phyloP scores from a whole-genome alignment of 352 stramenopile species.

The Phytophthora gonapodyides region DNA sequence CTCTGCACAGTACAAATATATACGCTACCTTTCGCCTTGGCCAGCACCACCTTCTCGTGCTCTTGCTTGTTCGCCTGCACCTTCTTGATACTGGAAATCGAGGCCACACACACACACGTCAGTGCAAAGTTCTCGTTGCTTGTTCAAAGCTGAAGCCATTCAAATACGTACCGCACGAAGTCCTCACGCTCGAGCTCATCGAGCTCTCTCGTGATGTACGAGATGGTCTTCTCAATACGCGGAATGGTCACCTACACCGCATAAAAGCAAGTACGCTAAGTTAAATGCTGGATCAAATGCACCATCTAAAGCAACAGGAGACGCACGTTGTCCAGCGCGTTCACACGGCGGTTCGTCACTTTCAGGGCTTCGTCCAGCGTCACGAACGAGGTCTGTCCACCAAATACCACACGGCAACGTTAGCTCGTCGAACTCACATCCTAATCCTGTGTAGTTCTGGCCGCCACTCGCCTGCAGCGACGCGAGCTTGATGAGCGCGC shows the following conservation, averaged over 20 bases:
- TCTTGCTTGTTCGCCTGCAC: constrained; percentile 97
- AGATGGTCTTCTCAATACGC: constrained; percentile 96
- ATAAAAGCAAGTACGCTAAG: neutral
- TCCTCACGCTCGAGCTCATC: constrained; percentile 99
- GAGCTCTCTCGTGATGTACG: constrained; percentile 98
- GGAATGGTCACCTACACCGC: constrained; percentile 96
- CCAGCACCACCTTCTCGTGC: constrained; percentile 71
- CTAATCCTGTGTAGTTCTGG: neutral
- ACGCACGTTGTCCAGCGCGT: constrained; percentile 97
- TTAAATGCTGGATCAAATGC: neutral
- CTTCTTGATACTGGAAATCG: constrained; percentile 94
- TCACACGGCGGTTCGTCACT: constrained; percentile 99
- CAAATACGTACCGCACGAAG: constrained; percentile 71
- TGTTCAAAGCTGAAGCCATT: neutral
- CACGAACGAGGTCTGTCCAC: constrained; percentile 97
- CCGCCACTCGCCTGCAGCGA: constrained; percentile 66
- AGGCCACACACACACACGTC: neutral
- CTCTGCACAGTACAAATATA: neutral
- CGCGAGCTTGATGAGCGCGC: constrained; percentile 87
- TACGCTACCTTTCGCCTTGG: constrained; percentile 59
- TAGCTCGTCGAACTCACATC: constrained; percentile 27
- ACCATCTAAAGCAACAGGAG: neutral
- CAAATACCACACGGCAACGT: constrained; percentile 28
- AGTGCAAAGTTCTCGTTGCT: no score
- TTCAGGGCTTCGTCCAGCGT: constrained; percentile 98